Base-by-base conservation (phyloP, 495 filamentous ascomycete genomes). In the Penicillium mononematosum region DNA sequence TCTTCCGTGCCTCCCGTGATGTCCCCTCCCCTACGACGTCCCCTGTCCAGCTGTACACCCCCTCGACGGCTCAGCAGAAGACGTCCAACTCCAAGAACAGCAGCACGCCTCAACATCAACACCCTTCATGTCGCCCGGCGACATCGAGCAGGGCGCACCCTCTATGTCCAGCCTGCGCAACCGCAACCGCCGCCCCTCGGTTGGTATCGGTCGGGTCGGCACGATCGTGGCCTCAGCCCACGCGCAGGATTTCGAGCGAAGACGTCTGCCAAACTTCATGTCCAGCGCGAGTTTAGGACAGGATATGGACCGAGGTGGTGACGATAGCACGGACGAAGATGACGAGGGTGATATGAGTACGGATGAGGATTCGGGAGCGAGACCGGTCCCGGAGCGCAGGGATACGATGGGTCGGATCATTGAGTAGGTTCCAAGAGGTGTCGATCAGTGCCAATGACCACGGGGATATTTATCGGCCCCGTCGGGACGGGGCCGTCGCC, bases 201-300 rank as follows among this genome's bases (percentile, higher is more conserved):
- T 62, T 12, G 67, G 70, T 8, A 70, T 83, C 14, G 68, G 77
- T 52, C 64, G 85, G 17, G 74, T 84, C 49, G 77, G 88, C 56
- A 64, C 83, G 9, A 80, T 88, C 11, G 76, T 96, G 58, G 83
- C 85, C 5, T 75, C 81, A 39, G 92, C 92, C 10, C 92, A 97
- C 60, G 85, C 84, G 36, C 88, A 94, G 63, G 92, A 97, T 68
- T 97, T 96, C 69, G 86, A 94, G 74, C 82, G 89, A 68, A 86
- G 82, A 69, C 76, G 82, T 48, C 81, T 75, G 47, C 78, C 83
- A 4, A 75, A 68, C 14, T 65, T 67, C 38, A 48, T 73, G 12
- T 62, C 67, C 8, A 65, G 57, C 14, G 62, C 59, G 27, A 77
- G 50, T 22, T 59, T 68, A n/a, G 46, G 60, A 7, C 65, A 55